phyloP scores from a whole-genome alignment of 73 alveolate species.

The Paramecium sexaurelia region DNA sequence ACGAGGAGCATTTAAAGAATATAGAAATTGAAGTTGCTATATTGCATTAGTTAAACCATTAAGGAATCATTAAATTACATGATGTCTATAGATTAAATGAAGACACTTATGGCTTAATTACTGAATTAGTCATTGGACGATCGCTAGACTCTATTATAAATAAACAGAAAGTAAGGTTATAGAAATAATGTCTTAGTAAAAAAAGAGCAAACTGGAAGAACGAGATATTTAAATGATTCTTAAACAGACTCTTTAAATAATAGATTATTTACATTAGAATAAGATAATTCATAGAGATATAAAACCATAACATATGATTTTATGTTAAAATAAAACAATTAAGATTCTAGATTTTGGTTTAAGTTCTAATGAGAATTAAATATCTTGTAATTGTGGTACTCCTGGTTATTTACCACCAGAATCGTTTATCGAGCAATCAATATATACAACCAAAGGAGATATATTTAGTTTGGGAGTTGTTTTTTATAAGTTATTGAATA shows the following conservation, averaged over 20 bases:
- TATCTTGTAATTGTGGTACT: not conserved
- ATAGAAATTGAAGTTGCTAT: not conserved
- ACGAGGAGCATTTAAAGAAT: not conserved
- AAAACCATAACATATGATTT: constrained; percentile 36
- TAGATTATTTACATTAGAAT: not conserved
- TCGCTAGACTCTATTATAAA: not conserved
- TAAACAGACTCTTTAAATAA: not conserved
- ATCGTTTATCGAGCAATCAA: not conserved
- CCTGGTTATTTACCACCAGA: constrained; percentile 43
- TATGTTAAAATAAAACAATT: not conserved
- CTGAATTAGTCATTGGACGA: constrained; percentile 30
- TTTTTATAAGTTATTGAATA: constrained; percentile 30
- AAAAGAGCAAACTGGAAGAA: not conserved
- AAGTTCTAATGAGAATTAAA: not conserved
- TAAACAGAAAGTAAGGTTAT: not conserved
- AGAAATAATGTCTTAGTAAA: not conserved
- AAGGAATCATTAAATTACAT: not conserved
- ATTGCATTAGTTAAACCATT: not conserved
- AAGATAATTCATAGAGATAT: constrained; percentile 39
- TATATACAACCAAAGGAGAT: not conserved
- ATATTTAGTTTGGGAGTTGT: constrained; percentile 48
- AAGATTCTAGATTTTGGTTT: constrained; percentile 28
- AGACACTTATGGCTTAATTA: not conserved
- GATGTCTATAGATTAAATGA: not conserved
- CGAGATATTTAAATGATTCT: constrained; percentile 31